Conservation (phyloP, 257 asterid species). For the Echites panduratus region DNA sequence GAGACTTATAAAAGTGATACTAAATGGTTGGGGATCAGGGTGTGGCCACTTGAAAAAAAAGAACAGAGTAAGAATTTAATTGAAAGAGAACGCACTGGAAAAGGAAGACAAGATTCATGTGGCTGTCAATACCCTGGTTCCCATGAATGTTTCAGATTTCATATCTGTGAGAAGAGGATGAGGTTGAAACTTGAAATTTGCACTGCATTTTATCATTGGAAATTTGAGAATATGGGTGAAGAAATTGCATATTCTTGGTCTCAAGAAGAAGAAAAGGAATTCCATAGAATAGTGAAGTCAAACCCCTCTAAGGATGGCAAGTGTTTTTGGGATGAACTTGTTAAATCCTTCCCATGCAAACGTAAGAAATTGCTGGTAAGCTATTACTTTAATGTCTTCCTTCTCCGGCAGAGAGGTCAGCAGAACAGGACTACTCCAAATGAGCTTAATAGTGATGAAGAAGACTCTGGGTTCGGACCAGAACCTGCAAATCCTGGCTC, state of each 20-base stretch:
- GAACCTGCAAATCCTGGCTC: conserved; percentile 35
- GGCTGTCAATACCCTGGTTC: conserved; percentile 39
- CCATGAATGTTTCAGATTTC: conserved; percentile 33
- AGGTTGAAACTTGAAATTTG: conserved; percentile 35
- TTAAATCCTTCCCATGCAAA: conserved; percentile 26
- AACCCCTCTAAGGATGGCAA: conserved; percentile 20
- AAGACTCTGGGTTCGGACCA: conserved; percentile 19
- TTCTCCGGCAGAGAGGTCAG: conserved; percentile 40
- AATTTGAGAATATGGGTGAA: conserved; percentile 30
- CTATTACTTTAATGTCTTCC: conserved; percentile 35
- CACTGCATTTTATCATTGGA: conserved; percentile 30
- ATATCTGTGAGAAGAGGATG: conserved; percentile 27
- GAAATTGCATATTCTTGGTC: conserved; percentile 32
- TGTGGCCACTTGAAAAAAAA: conserved; percentile 32
- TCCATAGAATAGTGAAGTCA: conserved; percentile 24
- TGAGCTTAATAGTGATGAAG: conserved; percentile 72
- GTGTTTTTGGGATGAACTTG: conserved; percentile 35
- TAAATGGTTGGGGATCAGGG: conserved; percentile 34
- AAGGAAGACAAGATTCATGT: conserved; percentile 40
- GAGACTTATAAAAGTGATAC: conserved; percentile 37
- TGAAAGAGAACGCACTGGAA: conserved; percentile 39
- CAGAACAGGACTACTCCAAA: conserved; percentile 54
- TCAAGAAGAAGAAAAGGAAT: conserved; percentile 28
- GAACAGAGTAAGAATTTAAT: conserved; percentile 28
- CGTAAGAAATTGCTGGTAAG: conserved; percentile 23